Base-by-base conservation (phyloP, 345 rosid species). In the Limnanthes douglasii region DNA sequence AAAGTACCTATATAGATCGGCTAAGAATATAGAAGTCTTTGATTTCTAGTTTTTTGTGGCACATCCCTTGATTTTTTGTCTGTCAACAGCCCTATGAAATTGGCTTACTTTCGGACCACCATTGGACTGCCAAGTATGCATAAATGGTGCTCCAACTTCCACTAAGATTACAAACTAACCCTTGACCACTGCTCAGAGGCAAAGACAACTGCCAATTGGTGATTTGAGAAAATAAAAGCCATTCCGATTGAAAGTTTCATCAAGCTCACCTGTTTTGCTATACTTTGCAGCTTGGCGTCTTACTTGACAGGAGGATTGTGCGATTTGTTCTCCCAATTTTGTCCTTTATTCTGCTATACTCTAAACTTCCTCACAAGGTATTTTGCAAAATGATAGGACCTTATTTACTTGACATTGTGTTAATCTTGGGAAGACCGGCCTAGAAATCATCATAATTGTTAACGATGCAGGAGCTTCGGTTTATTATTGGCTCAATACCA, bases 331-430 rank as follows among this genome's bases (percentile, higher is more conserved):
- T 90, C 43, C 95, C 98, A 0, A 70, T 75, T 45, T 45, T 72
- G 31, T 70, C 70, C 34, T 84, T 84, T 49, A 56, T 84, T 45
- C 15, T 77, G 32, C 84, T 90, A 45, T 90, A 90, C 69, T 90
- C 95, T 15, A 90, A 80, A 72, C 95, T 90, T 59, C 92, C 92
- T 3, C 98, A 84, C 72, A 90, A 90, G 86, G 98, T 90, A 57
- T 42, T 41, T 37, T 18, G 32, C 34, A 11, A 19, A 29, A 37
- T 19, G 35, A 26, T 25, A 36, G 43, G 43, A 35, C 59, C 48
- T 35, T 33, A 32, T 35, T 31, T 31, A 52, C 49, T 37, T 31
- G 22, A 21, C 14, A 36, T 56, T 31, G 34, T 40, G 20, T 32
- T 40, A 29, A 25, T 33, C 20, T 1, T 37, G 42, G 13, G n/a